A percentile compares a stretch with the other conserved stretches of the same genome.
Conservation (phyloP, 768 basidiomycete genomes). For the Trametopsis cervina region DNA sequence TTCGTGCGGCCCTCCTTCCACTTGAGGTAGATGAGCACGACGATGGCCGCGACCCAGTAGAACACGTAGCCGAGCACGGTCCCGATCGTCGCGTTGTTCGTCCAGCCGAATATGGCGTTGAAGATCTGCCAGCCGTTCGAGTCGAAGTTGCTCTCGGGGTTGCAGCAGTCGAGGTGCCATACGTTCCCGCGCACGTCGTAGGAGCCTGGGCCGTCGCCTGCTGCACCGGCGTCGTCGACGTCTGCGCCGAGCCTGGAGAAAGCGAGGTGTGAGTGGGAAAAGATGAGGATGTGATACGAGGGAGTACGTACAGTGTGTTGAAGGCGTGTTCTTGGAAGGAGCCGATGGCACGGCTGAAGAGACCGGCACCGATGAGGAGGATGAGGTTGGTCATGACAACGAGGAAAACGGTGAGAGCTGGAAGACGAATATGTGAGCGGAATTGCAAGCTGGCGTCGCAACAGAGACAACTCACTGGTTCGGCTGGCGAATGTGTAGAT, state of each 20-base stretch:
- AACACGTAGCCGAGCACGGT: constrained; percentile 82
- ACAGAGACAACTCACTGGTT: constrained; percentile 40
- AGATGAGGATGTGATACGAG: neutral
- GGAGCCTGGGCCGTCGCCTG: constrained; percentile 75
- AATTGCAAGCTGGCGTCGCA: neutral
- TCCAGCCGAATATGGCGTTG: constrained; percentile 82
- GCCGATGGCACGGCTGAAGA: constrained; percentile 77
- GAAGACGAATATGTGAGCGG: constrained; percentile 7
- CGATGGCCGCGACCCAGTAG: constrained; percentile 86
- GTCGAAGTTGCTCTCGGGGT: constrained; percentile 45
- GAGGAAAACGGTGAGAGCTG: constrained; percentile 81
- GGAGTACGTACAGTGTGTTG: constrained; percentile 36
- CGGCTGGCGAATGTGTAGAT: constrained; percentile 79
- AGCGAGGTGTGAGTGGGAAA: neutral
- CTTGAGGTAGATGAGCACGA: constrained; percentile 59
- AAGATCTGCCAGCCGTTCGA: constrained; percentile 75
- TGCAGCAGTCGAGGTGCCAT: constrained; percentile 84
- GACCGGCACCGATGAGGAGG: constrained; percentile 88
- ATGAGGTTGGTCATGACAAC: constrained; percentile 88
- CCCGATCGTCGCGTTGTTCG: constrained; percentile 67
- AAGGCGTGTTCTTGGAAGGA: constrained; percentile 66
- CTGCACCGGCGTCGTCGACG: constrained; percentile 47
- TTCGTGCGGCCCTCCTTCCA: constrained; percentile 57
- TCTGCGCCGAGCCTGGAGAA: constrained; percentile 53
- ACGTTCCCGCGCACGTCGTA: constrained; percentile 78